Percentiles rank a stretch among this genome's conserved stretches.
Evolutionary conservation across 2,329 filamentous ascomycete genomes (phyloP).

Genomic region (Leptographium galeiforme): DNA sequence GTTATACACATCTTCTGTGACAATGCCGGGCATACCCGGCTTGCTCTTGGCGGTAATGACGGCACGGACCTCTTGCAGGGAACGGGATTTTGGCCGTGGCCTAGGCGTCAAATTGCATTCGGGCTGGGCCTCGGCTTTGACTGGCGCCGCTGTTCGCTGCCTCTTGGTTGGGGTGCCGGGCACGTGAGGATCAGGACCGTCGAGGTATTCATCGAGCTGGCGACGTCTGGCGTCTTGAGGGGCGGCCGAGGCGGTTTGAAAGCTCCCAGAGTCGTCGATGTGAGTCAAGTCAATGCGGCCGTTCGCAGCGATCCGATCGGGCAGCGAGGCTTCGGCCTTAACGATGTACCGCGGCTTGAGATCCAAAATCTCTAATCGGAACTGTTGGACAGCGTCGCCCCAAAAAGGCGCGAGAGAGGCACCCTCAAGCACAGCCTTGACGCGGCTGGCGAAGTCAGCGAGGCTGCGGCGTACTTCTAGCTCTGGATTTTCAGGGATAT

Average conservation of each 20-base stretch:
- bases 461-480: conserved; percentile 49
- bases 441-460: conserved; percentile 37
- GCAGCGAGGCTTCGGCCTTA: conserved; percentile 9
- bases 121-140: conserved; percentile 15
- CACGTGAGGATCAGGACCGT: neutral
- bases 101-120: neutral
- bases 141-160: conserved; percentile 5
- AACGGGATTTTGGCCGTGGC: conserved; percentile 13
- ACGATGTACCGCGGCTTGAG: conserved; percentile 35
- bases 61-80: conserved; percentile 35
- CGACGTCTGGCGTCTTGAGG: conserved; percentile 5
- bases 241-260: neutral
- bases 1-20: conserved; percentile 47
- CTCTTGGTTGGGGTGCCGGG: conserved; percentile 8
- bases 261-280: conserved; percentile 15
- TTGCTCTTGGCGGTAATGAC: conserved; percentile 41
- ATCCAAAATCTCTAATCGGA: conserved; percentile 32
- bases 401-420: conserved; percentile 33
- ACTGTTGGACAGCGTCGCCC: conserved; percentile 33
- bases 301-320: conserved; percentile 13
- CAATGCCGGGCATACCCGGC: conserved; percentile 44
- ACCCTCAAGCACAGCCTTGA: conserved; percentile 35
- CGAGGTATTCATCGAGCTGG: conserved; percentile 6
- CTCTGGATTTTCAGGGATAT: conserved; percentile 55
- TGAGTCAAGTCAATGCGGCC: conserved; percentile 23